phyloP scores from a whole-genome alignment of 257 asterid genomes.

The Nicotiana benthamiana region DNA sequence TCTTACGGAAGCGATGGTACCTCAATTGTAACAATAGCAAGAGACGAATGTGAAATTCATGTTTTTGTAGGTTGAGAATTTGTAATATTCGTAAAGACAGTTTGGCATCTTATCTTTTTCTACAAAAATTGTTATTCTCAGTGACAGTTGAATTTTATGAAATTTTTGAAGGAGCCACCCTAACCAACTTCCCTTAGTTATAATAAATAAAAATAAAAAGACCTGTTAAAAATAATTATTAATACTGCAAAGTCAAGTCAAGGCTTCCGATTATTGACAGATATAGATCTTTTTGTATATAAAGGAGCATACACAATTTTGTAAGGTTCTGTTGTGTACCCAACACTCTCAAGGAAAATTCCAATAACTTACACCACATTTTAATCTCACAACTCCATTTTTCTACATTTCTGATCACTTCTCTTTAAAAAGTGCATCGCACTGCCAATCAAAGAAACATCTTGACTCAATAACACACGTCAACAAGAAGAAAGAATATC shows the following conservation, averaged over 20 bases:
- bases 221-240: not conserved
- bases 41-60: not conserved
- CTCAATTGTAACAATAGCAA: not conserved
- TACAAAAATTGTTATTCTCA: not conserved
- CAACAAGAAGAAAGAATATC: not conserved
- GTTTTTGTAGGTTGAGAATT: constrained; percentile 11
- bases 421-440: constrained; percentile 5
- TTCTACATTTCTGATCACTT: not conserved
- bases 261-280: not conserved
- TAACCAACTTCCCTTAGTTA: not conserved
- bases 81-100: not conserved
- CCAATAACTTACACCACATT: not conserved
- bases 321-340: not conserved
- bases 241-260: not conserved
- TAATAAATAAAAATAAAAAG: too few relatives aligned
- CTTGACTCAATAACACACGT: not conserved
- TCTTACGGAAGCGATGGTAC: not conserved
- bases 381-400: constrained; percentile 15
- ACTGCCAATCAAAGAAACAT: not conserved
- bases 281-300: too few relatives aligned
- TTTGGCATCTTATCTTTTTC: not conserved
- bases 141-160: not conserved
- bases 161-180: not conserved
- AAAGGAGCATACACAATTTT: not conserved
- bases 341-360: not conserved